These are phyloP conservation scores for Lentinus tigrinus DNA, from an alignment of 768 basidiomycete species.

Conservation along the genomic window DNA sequence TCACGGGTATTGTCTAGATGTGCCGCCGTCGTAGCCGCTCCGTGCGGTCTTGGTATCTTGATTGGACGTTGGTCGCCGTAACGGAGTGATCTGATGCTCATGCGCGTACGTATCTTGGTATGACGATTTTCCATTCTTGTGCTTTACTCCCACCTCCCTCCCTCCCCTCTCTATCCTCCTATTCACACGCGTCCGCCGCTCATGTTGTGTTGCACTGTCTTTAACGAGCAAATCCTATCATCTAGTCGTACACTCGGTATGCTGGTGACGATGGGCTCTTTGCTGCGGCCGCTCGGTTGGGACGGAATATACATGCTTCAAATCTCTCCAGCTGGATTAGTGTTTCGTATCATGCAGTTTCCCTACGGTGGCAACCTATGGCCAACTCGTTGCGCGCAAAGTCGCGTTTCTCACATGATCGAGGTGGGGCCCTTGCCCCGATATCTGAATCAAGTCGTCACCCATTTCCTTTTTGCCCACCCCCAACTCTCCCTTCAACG, in stretches of 20 bases:
- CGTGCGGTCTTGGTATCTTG: slow-evolving; percentile 21
- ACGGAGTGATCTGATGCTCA: not conserved
- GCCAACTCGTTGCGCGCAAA: too few species aligned
- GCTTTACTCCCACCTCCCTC: not conserved
- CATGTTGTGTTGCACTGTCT: slow-evolving; percentile 20
- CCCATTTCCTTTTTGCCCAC: too few species aligned
- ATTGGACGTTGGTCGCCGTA: not conserved
- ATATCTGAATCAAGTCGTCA: too few species aligned
- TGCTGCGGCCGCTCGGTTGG: slow-evolving; percentile 1
- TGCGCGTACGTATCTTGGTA: not conserved
- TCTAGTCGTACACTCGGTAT: slow-evolving; percentile 8
- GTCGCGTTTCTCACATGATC: too few species aligned
- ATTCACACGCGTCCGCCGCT: not conserved
- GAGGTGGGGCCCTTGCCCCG: too few species aligned
- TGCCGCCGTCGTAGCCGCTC: slow-evolving; percentile 43
- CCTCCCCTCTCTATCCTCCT: not conserved
- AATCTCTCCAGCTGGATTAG: too few species aligned
- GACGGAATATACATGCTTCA: slow-evolving; percentile 4
- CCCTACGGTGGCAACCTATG: too few species aligned
- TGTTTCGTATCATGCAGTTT: too few species aligned
- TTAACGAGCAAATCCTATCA: slow-evolving; percentile 8
- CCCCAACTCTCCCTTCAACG: too few species aligned
- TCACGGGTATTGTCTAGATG: slow-evolving; percentile 52
- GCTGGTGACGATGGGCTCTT: not conserved
- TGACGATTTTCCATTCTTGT: not conserved